Evolutionary conservation across 1,284 basidiomycete genomes (phyloP), one percentile per base, ranked within the genome.

Genomic region (Neolentinus lepideus): DNA sequence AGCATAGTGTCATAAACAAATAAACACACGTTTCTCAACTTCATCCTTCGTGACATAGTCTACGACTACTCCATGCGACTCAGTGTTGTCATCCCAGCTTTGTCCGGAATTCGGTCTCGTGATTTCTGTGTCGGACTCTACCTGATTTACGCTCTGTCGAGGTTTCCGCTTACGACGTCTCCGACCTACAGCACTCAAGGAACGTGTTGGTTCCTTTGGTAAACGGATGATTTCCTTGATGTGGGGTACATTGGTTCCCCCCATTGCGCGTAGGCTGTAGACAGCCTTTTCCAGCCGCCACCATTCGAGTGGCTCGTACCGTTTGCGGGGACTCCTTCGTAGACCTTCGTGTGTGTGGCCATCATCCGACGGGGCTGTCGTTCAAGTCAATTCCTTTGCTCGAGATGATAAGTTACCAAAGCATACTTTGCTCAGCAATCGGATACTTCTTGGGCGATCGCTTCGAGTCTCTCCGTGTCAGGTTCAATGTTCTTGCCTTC

Each of bases 201-300:
- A 83, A 45, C 71, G 71, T 0, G 78, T 69, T 0, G 76, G 72
- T 24, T 87, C 85, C 58, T 90, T 83, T 0, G 91, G 90, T 57
- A 92, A 77, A 25, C 90, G 84, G 11, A 91, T 73, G 55, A 98
- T 88, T 61, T 89, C 89, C 61, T 85, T 85, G 66, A 97, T 90
- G 45, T 85, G 84, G 1, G 94, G 85, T 9, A 89, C 83, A n/a
- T 81, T 74, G 12, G 82, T 72, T 14, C 73, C 67, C 3, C 81
- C 83, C 25, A 74, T 64, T 58, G 79, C 73, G 54, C 77, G 73
- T 14, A 83, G 78, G 2, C 83, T 84, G 63, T 94, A 98, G 6
- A 94, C 84, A 25, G 93, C 81, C 59, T 85, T 88, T 69, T 99
- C 96, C 60, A 86, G 84, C n/a, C 92, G 83, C 97, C 97, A 99